Conservation (phyloP, 805 yeast species). For the Yamadazyma sp. region DNA sequence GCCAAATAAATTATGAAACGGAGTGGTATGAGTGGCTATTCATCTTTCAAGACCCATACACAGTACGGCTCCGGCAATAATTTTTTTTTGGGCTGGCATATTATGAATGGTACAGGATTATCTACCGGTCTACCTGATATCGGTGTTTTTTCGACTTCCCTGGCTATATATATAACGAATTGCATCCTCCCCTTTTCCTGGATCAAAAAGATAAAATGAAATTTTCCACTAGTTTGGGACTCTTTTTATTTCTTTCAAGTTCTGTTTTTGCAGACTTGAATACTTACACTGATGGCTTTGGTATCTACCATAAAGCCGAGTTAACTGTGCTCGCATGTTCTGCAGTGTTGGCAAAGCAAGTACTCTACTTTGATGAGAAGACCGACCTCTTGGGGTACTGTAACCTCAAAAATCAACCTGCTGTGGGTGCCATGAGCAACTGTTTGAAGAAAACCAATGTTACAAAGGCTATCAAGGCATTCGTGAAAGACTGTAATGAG, state of each 20-base stretch:
- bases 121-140: no score
- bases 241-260: background rate
- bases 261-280: slow-evolving; percentile 1
- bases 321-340: slow-evolving; percentile 30
- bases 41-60: background rate
- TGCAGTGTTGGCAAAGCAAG: slow-evolving; percentile 24
- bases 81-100: background rate
- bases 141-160: no score
- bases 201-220: slow-evolving; percentile 5
- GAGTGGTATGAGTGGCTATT: slow-evolving; percentile 3
- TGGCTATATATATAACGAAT: slow-evolving; percentile 1
- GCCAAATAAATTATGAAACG: slow-evolving; percentile 2
- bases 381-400: slow-evolving; percentile 32
- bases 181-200: background rate
- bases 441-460: slow-evolving; percentile 24
- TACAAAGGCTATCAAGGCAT: slow-evolving; percentile 22
- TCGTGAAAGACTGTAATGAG: slow-evolving; percentile 21
- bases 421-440: slow-evolving; percentile 39
- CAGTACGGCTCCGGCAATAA: background rate
- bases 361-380: slow-evolving; percentile 21
- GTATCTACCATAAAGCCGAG: slow-evolving; percentile 23
- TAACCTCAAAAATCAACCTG: slow-evolving; percentile 34
- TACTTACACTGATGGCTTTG: slow-evolving; percentile 18
- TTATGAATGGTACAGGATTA: background rate
- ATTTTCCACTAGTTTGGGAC: background rate